Evolutionary conservation across 2,329 filamentous ascomycete species (phyloP), one percentile per base, ranked within the genome.

Genomic region (Fusarium dlaminii): DNA sequence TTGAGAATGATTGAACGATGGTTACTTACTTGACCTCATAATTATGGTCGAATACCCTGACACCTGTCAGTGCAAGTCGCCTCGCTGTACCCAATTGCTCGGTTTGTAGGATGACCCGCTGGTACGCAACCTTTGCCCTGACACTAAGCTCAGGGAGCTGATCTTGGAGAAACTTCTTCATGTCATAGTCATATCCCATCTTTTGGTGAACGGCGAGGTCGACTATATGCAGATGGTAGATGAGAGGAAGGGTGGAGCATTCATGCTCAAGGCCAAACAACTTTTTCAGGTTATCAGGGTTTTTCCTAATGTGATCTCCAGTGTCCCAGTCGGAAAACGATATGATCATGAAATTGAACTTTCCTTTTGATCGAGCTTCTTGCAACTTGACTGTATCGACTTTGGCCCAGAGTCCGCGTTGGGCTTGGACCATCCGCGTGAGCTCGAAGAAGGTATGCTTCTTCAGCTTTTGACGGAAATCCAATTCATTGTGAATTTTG

Each of bases 71-170:
- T 8, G 14, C 13, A 42, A 27, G 24, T 45, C 11, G 7, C 17
- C 8, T 45, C 11, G 42, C 24, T 20, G 24, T 45, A 7, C 5
- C 5, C 17, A 9, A 45, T 6, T 13, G 17, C 42, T 18, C 17
- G 17, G 42, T 45, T 45, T 20, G 17, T 45, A 27, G 11, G 42
- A 45, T 45, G 8, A 27, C 9, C 24, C 42, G 24, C 24, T 45
- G 24, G 24, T 20, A 8, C 11, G 17, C 8, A 27, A 8, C 24
- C 18, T 45, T 45, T 20, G 5, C 5, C 42, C 3, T 45, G 42
- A 27, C 42, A 12, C 24, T 11, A 43, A 14, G 1, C 15, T 5
- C n/a, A 5, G 0, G 0, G 1, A 45, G 24, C 5, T 46, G 6
- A 8, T 29, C 24, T 9, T 46, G 3, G 43, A 46, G 17, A 46